Conservation (phyloP, 139 green algal species). For the Bryopsis sp. region DNA sequence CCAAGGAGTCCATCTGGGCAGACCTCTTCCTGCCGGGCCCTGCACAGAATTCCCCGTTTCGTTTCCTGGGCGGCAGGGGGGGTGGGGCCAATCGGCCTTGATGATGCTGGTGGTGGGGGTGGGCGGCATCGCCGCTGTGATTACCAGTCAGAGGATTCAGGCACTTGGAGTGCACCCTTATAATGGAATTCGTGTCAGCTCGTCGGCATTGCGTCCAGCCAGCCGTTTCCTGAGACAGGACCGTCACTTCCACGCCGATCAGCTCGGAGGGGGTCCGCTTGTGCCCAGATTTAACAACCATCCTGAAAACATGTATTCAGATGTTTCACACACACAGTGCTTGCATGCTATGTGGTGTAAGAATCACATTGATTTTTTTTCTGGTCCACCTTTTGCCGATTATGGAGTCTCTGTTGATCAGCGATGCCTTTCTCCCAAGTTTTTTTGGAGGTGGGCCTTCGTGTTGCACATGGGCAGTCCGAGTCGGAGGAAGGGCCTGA, state of each 20-base stretch:
- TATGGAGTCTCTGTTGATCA: too few relatives aligned
- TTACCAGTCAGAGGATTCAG: neutral
- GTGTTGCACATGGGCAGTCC: too few relatives aligned
- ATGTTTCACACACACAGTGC: too few relatives aligned
- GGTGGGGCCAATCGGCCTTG: neutral
- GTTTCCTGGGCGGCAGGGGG: neutral
- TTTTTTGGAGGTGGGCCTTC: too few relatives aligned
- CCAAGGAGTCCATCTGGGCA: neutral
- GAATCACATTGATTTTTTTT: too few relatives aligned
- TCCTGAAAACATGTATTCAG: too few relatives aligned
- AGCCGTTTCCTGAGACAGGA: neutral
- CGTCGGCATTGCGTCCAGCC: neutral
- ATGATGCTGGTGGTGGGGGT: neutral
- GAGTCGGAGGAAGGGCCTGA: too few relatives aligned
- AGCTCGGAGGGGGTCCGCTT: neutral
- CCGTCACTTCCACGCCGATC: neutral
- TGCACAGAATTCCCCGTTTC: too few relatives aligned
- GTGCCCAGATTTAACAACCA: neutral
- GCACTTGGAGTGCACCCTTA: neutral
- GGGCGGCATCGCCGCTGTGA: neutral
- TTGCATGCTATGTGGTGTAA: too few relatives aligned
- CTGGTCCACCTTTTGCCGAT: too few relatives aligned
- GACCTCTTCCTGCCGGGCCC: neutral
- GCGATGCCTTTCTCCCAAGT: too few relatives aligned
- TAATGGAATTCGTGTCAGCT: neutral